A percentile compares a stretch with the other conserved stretches of the same genome.
These are phyloP conservation scores for Tilletia walkeri DNA, from an alignment of 1,284 basidiomycete species.

Conservation along the genomic window DNA sequence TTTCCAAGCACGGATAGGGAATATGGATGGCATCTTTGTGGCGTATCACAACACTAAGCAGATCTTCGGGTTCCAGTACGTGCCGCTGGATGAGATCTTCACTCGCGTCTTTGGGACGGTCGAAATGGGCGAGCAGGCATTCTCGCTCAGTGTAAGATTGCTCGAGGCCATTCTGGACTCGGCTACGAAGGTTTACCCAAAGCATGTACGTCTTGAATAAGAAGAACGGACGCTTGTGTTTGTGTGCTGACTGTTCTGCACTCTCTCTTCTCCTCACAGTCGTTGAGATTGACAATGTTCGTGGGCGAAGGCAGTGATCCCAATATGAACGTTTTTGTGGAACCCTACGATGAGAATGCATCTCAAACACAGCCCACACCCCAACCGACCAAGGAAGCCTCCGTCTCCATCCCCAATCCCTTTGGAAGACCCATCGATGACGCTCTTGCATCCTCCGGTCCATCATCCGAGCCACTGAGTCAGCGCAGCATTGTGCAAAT, in stretches of 20 bases:
- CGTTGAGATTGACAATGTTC: conserved; percentile 42
- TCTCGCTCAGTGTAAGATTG: conserved; percentile 71
- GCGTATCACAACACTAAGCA: conserved; percentile 89
- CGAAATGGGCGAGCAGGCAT: conserved; percentile 70
- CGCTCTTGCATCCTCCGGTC: neutral
- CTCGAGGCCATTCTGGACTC: conserved; percentile 71
- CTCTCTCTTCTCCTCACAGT: conserved; percentile 21
- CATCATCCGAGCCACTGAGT: neutral
- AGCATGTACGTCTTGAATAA: conserved; percentile 55
- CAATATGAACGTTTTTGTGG: conserved; percentile 41
- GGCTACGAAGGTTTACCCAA: conserved; percentile 67
- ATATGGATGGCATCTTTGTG: conserved; percentile 94
- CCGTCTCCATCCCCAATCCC: neutral
- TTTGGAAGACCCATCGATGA: neutral
- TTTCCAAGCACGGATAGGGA: conserved; percentile 91
- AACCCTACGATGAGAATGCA: conserved; percentile 24
- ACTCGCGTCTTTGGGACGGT: conserved; percentile 69
- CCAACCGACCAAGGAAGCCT: neutral
- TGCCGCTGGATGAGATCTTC: conserved; percentile 85
- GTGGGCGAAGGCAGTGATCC: conserved; percentile 21
- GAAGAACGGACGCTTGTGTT: no score
- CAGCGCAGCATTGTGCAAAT: conserved; percentile 33
- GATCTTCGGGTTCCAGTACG: conserved; percentile 92
- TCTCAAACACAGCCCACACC: neutral
- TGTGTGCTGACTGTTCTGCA: neutral